Conservation (phyloP, 139 green algal genomes). For the Penium margaritaceum region DNA sequence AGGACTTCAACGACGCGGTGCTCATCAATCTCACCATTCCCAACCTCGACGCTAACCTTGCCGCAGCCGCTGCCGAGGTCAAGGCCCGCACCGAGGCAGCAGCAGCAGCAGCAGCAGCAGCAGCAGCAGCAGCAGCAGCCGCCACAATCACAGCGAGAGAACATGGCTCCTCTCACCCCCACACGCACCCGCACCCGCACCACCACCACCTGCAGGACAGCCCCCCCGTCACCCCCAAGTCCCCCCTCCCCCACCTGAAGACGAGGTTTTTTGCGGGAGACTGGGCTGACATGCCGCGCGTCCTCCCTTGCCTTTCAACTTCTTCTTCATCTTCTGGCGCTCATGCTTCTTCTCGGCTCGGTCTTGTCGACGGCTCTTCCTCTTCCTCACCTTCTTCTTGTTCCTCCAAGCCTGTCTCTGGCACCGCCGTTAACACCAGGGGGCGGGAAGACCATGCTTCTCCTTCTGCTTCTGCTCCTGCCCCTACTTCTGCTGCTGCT, state of each 20-base stretch:
- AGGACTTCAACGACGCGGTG: conserved; percentile 47
- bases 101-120: no score
- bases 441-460: no score
- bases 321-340: neutral
- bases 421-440: no score
- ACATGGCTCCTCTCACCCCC: no score
- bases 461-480: neutral
- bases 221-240: neutral
- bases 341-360: neutral
- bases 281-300: conserved; percentile 25
- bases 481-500: neutral
- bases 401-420: no score
- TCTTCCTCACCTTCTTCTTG: no score
- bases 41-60: conserved; percentile 32
- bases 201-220: no score
- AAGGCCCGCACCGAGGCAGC: no score
- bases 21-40: conserved; percentile 42
- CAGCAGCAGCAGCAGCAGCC: no score
- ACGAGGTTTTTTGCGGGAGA: conserved; percentile 36
- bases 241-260: neutral
- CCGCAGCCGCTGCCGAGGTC: neutral
- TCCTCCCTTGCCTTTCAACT: conserved; percentile 6
- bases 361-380: no score
- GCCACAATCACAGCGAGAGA: no score
- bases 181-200: no score